phyloP scores from a whole-genome alignment of 352 stramenopile genomes.

The Peronosclerospora sorghi region DNA sequence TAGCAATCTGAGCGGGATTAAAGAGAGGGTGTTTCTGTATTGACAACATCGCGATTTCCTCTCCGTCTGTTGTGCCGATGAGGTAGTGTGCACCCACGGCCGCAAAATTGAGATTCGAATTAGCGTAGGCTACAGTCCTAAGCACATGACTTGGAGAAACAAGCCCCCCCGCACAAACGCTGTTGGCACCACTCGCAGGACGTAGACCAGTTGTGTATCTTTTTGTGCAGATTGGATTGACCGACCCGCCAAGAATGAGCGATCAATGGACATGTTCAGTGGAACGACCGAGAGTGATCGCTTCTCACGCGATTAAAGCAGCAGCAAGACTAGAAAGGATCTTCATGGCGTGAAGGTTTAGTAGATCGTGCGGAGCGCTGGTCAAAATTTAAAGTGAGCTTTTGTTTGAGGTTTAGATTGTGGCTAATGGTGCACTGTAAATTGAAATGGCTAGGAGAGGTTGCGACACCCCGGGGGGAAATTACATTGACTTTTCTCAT shows the following conservation, averaged over 20 bases:
- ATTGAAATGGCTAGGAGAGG: too few species aligned
- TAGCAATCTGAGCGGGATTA: constrained; percentile 8
- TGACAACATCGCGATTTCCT: constrained; percentile 21
- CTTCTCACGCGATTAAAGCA: not conserved
- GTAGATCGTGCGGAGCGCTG: too few species aligned
- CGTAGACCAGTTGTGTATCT: too few species aligned
- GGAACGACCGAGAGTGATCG: not conserved
- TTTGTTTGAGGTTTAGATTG: too few species aligned
- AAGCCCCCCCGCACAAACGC: constrained; percentile 13
- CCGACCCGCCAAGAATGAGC: not conserved
- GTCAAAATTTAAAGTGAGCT: too few species aligned
- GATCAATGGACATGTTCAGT: not conserved
- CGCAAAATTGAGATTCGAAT: constrained; percentile 7
- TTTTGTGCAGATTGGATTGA: not conserved
- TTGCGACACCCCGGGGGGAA: too few species aligned
- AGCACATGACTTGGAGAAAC: constrained; percentile 16
- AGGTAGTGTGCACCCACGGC: constrained; percentile 23
- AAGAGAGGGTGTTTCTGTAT: constrained; percentile 29
- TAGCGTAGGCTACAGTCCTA: constrained; percentile 11
- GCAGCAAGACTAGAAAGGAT: not conserved
- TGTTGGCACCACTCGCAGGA: too few species aligned
- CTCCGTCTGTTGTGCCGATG: constrained; percentile 12
- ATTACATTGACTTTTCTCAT: too few species aligned
- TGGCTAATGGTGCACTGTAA: too few species aligned
- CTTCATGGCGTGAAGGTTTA: too few species aligned